Percentiles rank a stretch among this genome's conserved stretches.
Conservation (phyloP, 2,329 filamentous ascomycete species). For the Aspergillus ustus region DNA sequence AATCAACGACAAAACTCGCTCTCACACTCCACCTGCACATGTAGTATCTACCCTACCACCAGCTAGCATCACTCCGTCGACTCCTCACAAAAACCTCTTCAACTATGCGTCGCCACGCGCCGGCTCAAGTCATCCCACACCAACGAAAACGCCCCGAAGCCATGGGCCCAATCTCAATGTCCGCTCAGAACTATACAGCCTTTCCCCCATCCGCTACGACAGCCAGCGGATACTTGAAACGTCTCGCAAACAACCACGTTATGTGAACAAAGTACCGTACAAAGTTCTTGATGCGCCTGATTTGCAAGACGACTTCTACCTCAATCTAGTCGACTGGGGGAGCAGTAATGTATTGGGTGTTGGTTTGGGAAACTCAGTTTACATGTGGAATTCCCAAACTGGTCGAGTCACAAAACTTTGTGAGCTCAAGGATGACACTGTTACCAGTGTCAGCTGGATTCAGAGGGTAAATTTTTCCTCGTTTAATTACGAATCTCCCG, state of each 20-base stretch:
- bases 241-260: slow-evolving; percentile 82
- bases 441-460: slow-evolving; percentile 98
- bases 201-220: slow-evolving; percentile 90
- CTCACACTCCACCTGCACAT: slow-evolving; percentile 79
- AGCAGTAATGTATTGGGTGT: slow-evolving; percentile 93
- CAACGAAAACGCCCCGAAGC: slow-evolving; percentile 85
- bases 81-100: slow-evolving; percentile 96
- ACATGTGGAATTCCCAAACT: slow-evolving; percentile 96
- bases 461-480: slow-evolving; percentile 65
- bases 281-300: slow-evolving; percentile 97
- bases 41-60: slow-evolving; percentile 68
- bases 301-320: slow-evolving; percentile 94
- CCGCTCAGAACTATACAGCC: slow-evolving; percentile 88
- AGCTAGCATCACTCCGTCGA: slow-evolving; percentile 81
- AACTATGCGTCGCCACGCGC: slow-evolving; percentile 80
- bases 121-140: slow-evolving; percentile 81
- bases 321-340: slow-evolving; percentile 97
- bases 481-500: not conserved
- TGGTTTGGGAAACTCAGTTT: slow-evolving; percentile 88
- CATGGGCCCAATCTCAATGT: slow-evolving; percentile 88
- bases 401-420: slow-evolving; percentile 93
- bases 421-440: slow-evolving; percentile 87
- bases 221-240: slow-evolving; percentile 94
- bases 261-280: slow-evolving; percentile 94
- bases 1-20: slow-evolving; percentile 69